Evolutionary conservation across 495 filamentous ascomycete genomes (phyloP).

Genomic region (Hypoxylon rickii): DNA sequence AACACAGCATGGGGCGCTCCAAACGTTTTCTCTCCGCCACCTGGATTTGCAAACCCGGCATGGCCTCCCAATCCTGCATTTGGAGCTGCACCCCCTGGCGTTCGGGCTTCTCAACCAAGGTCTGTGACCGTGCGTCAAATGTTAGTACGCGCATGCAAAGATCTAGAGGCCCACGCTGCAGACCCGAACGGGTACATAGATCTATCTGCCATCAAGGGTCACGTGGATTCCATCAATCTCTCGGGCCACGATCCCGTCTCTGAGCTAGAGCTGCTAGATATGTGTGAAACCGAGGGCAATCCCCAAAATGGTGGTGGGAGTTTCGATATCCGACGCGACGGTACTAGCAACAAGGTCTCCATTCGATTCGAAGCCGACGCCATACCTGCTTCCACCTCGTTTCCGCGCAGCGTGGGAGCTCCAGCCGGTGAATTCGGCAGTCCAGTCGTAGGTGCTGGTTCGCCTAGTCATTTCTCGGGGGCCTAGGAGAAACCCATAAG

Average conservation of each 20-base stretch:
- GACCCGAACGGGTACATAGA: conserved; percentile 65
- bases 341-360: conserved; percentile 47
- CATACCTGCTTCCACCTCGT: conserved; percentile 23
- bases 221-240: conserved; percentile 64
- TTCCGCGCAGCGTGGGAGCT: conserved; percentile 47
- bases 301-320: conserved; percentile 84
- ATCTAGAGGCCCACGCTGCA: conserved; percentile 42
- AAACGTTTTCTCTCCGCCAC: conserved; percentile 34
- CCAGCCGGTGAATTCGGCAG: conserved; percentile 63
- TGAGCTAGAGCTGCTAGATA: conserved; percentile 78
- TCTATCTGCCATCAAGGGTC: conserved; percentile 65
- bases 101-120: conserved; percentile 44
- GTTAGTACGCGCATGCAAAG: conserved; percentile 55
- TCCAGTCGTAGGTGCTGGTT: conserved; percentile 56
- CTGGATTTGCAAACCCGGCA: conserved; percentile 33
- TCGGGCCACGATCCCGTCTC: conserved; percentile 60
- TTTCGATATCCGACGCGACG: conserved; percentile 67
- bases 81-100: conserved; percentile 32
- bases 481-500: neutral
- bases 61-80: conserved; percentile 38
- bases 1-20: conserved; percentile 36
- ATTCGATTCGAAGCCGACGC: conserved; percentile 51
- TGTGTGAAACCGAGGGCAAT: conserved; percentile 91
- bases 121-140: conserved; percentile 53
- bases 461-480: conserved; percentile 9